Evolutionary conservation across 257 asterid genomes (phyloP).

Genomic region (Rhazya stricta): DNA sequence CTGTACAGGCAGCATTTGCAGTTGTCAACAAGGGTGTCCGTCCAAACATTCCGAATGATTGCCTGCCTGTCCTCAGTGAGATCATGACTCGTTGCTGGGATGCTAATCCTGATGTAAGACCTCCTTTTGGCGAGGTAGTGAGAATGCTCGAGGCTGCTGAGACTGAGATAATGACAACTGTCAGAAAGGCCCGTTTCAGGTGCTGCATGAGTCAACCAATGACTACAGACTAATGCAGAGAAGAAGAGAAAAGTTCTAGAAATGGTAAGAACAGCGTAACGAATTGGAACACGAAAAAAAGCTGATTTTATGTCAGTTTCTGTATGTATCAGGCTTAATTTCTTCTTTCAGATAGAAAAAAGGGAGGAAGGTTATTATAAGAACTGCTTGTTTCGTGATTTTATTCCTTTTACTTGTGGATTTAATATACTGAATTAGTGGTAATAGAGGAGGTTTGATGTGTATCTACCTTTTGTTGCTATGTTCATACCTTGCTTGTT

Average conservation of each 20-base stretch:
- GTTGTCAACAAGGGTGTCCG: constrained; percentile 96
- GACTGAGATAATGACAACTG: constrained; percentile 76
- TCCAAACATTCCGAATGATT: constrained; percentile 71
- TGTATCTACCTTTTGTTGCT: constrained; percentile 3
- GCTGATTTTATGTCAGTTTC: constrained; percentile 36
- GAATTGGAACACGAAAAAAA: constrained; percentile 27
- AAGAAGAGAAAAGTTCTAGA: constrained; percentile 23
- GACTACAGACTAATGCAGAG: constrained; percentile 59
- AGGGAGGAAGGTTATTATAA: constrained; percentile 33
- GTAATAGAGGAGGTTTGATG: constrained; percentile 37
- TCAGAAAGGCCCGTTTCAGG: constrained; percentile 96
- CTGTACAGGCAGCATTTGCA: constrained; percentile 97
- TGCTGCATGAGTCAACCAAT: constrained; percentile 91
- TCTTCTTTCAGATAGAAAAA: constrained; percentile 48
- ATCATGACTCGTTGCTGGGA: constrained; percentile 98
- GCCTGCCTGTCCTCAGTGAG: constrained; percentile 70
- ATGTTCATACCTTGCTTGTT: background rate
- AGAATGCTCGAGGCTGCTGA: constrained; percentile 93
- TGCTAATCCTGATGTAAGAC: constrained; percentile 72
- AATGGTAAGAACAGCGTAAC: constrained; percentile 24
- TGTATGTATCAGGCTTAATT: constrained; percentile 58
- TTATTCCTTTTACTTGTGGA: constrained; percentile 29
- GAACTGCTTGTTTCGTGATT: constrained; percentile 49
- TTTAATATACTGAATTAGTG: constrained; percentile 42
- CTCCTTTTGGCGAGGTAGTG: constrained; percentile 80